Evolutionary conservation across 305 asterid species (phyloP).

Genomic region (Coffea humblotiana): DNA sequence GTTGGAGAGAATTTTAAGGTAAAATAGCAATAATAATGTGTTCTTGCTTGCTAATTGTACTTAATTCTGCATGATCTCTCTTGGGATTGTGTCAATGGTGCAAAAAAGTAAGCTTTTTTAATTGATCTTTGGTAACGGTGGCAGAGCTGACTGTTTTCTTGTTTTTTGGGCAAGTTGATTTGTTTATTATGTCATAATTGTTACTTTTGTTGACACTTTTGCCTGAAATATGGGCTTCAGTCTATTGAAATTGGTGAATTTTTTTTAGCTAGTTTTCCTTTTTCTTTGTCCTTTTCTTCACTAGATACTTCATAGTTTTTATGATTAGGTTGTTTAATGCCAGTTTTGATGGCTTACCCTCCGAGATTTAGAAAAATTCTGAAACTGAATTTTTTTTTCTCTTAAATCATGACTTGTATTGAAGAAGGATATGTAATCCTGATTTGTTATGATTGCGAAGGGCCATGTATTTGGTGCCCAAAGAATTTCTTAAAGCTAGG

Average conservation of each 20-base stretch:
- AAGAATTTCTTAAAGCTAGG: too few relatives aligned
- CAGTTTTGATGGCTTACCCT: too few relatives aligned
- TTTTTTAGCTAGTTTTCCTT: too few relatives aligned
- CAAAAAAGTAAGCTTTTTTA: background rate
- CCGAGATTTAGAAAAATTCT: too few relatives aligned
- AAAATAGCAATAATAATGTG: constrained; percentile 8
- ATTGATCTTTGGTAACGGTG: constrained; percentile 13
- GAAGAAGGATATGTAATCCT: too few relatives aligned
- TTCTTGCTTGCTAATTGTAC: constrained; percentile 16
- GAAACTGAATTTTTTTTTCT: too few relatives aligned
- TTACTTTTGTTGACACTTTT: background rate
- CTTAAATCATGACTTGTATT: too few relatives aligned
- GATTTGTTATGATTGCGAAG: too few relatives aligned
- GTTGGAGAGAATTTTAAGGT: constrained; percentile 42
- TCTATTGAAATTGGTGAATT: background rate
- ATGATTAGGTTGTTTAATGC: too few relatives aligned
- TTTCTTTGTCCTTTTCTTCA: too few relatives aligned
- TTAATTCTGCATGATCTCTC: constrained; percentile 33
- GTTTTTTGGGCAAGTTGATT: constrained; percentile 12
- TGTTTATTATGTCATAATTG: background rate
- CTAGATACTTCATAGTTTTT: too few relatives aligned
- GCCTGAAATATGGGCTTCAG: background rate
- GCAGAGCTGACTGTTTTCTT: constrained; percentile 8
- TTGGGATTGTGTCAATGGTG: constrained; percentile 37
- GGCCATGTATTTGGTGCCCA: too few relatives aligned